These are phyloP conservation scores for Dactylellina drechsleri DNA, from an alignment of 2,329 filamentous ascomycete genomes.

Conservation along the genomic window DNA sequence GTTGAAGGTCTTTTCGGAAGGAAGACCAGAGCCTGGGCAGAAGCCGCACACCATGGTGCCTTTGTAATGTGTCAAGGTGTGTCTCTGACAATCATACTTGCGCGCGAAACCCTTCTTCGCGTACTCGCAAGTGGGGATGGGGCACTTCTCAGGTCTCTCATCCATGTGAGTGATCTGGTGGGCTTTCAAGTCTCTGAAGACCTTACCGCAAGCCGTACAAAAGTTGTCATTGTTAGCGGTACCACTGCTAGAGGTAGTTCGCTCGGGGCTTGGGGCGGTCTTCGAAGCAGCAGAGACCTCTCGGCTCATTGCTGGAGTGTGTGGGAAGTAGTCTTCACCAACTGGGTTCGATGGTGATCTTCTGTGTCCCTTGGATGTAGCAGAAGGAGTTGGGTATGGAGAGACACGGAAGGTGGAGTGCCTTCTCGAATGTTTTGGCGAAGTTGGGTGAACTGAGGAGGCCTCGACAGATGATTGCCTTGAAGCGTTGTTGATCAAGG, in stretches of 20 bases:
- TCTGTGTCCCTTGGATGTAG: slow-evolving; percentile 46
- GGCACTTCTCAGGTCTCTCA: slow-evolving; percentile 92
- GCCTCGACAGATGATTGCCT: slow-evolving; percentile 50
- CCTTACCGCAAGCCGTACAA: slow-evolving; percentile 58
- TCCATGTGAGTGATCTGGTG: slow-evolving; percentile 95
- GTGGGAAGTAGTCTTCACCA: slow-evolving; percentile 50
- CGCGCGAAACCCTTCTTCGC: slow-evolving; percentile 90
- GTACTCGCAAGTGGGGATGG: slow-evolving; percentile 90
- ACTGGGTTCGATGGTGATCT: slow-evolving; percentile 44
- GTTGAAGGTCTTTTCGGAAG: slow-evolving; percentile 94
- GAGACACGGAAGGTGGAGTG: slow-evolving; percentile 49
- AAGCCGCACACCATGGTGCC: slow-evolving; percentile 97
- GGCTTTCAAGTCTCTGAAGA: slow-evolving; percentile 67
- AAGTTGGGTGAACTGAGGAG: slow-evolving; percentile 31
- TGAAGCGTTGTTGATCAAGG: slow-evolving; percentile 51
- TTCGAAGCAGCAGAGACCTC: slow-evolving; percentile 37
- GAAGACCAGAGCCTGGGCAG: slow-evolving; percentile 86
- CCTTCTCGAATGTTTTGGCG: slow-evolving; percentile 52
- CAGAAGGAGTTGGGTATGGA: slow-evolving; percentile 47
- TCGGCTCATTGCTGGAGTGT: slow-evolving; percentile 45
- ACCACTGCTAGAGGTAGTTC: slow-evolving; percentile 43
- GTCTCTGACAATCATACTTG: slow-evolving; percentile 96
- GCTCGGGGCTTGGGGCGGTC: slow-evolving; percentile 41
- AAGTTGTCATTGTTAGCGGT: slow-evolving; percentile 58
- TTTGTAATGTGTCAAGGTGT: slow-evolving; percentile 95